These are phyloP conservation scores for Castanopsis chinensis DNA, from an alignment of 306 rosid species.

Conservation along the genomic window DNA sequence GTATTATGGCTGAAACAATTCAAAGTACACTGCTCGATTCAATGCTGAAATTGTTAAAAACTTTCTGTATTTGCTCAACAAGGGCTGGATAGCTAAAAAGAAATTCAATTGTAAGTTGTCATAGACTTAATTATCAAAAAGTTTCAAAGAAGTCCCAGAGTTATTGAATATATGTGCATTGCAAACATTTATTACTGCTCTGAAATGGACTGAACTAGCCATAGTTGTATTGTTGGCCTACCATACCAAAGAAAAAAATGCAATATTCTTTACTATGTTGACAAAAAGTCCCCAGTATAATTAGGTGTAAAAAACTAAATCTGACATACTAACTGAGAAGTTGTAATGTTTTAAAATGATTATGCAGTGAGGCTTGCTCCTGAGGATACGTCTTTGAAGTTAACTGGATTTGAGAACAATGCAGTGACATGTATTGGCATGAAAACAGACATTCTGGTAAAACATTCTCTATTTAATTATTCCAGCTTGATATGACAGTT, in stretches of 20 bases:
- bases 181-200: neutral
- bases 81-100: slow-evolving; percentile 54
- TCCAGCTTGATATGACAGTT: neutral
- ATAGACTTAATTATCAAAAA: neutral
- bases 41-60: slow-evolving; percentile 52
- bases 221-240: neutral
- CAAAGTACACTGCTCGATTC: slow-evolving; percentile 56
- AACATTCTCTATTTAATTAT: slow-evolving; percentile 1
- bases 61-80: slow-evolving; percentile 51
- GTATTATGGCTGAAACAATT: slow-evolving; percentile 78
- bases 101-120: slow-evolving; percentile 52
- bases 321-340: neutral
- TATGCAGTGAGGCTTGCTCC: slow-evolving; percentile 93
- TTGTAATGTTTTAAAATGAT: slow-evolving; percentile 16
- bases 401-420: slow-evolving; percentile 87
- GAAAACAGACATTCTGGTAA: slow-evolving; percentile 92
- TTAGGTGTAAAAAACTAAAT: neutral
- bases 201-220: neutral
- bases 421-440: slow-evolving; percentile 92
- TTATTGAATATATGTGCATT: neutral
- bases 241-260: neutral
- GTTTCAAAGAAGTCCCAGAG: neutral
- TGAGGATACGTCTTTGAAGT: slow-evolving; percentile 60
- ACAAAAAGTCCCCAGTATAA: neutral
- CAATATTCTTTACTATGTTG: neutral